These are phyloP conservation scores for Suillus variegatus DNA, from an alignment of 768 basidiomycete genomes.

Conservation along the genomic window DNA sequence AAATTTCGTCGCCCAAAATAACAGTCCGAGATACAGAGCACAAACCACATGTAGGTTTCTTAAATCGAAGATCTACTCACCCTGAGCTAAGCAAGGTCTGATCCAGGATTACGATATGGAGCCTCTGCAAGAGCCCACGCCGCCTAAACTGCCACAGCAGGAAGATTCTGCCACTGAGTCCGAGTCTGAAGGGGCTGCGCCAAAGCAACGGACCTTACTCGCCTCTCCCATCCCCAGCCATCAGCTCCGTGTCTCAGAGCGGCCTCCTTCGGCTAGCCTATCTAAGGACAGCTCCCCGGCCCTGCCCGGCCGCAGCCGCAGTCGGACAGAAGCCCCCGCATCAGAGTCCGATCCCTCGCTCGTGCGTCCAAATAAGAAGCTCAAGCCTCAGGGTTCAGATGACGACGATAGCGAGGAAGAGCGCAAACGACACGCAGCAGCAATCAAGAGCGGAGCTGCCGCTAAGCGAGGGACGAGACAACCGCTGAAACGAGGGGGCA, in stretches of 20 bases:
- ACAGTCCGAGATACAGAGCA: not conserved
- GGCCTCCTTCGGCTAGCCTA: slow-evolving; percentile 18
- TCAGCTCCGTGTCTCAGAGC: slow-evolving; percentile 15
- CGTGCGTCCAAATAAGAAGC: slow-evolving; percentile 49
- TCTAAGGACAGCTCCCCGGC: slow-evolving; percentile 15
- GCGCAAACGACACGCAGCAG: slow-evolving; percentile 42
- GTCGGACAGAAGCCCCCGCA: slow-evolving; percentile 23
- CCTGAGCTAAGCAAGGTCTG: not conserved
- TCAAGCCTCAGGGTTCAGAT: slow-evolving; percentile 40
- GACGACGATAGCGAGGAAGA: slow-evolving; percentile 65
- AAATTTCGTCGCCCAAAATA: slow-evolving; percentile 17
- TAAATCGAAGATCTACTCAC: slow-evolving; percentile 6
- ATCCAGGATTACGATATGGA: slow-evolving; percentile 9
- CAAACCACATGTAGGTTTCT: slow-evolving; percentile 23
- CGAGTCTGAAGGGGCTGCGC: slow-evolving; percentile 17
- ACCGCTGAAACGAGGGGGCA: slow-evolving; percentile 75
- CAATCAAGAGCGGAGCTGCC: slow-evolving; percentile 40
- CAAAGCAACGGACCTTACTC: slow-evolving; percentile 14
- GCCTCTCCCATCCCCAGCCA: slow-evolving; percentile 17
- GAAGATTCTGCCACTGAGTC: slow-evolving; percentile 32
- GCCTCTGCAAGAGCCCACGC: slow-evolving; percentile 13
- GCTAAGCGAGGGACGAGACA: slow-evolving; percentile 61
- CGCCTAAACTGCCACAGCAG: slow-evolving; percentile 15
- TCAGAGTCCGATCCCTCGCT: slow-evolving; percentile 57
- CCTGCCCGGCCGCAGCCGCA: slow-evolving; percentile 22